Evolutionary conservation across 495 filamentous ascomycete genomes (phyloP).

Genomic region (Hyaloscypha hepaticicola): DNA sequence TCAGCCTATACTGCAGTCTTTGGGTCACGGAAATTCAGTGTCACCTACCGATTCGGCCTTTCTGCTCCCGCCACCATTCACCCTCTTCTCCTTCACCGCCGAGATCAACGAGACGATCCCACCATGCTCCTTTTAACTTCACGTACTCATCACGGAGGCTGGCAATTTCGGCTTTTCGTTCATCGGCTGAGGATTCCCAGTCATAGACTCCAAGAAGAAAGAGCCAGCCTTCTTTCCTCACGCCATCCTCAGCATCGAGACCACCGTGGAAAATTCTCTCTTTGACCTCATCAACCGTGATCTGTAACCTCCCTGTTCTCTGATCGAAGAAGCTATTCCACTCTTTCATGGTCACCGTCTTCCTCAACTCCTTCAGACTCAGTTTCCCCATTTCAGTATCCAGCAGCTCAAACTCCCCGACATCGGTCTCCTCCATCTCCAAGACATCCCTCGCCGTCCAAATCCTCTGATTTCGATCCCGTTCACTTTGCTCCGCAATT

Average conservation of each 20-base stretch:
- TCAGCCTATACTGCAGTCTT: slow-evolving; percentile 23
- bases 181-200: slow-evolving; percentile 82
- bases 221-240: slow-evolving; percentile 94
- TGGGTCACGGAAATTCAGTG: slow-evolving; percentile 7
- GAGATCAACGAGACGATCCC: slow-evolving; percentile 87
- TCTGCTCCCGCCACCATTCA: slow-evolving; percentile 96
- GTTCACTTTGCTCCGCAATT: slow-evolving; percentile 92
- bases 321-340: slow-evolving; percentile 86
- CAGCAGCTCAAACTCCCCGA: slow-evolving; percentile 93
- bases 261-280: slow-evolving; percentile 96
- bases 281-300: slow-evolving; percentile 90
- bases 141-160: slow-evolving; percentile 92
- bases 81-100: slow-evolving; percentile 71
- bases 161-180: slow-evolving; percentile 75
- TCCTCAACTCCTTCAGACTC: slow-evolving; percentile 70
- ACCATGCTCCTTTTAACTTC: slow-evolving; percentile 91
- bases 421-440: slow-evolving; percentile 88
- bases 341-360: slow-evolving; percentile 74
- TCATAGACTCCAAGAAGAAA: slow-evolving; percentile 89
- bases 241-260: slow-evolving; percentile 82
- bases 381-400: slow-evolving; percentile 74
- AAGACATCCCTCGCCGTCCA: slow-evolving; percentile 92
- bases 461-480: slow-evolving; percentile 77
- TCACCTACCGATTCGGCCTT: slow-evolving; percentile 80
- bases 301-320: slow-evolving; percentile 64